Evolutionary conservation across 1,284 basidiomycete species (phyloP).

Genomic region (Pseudozyma hubeiensis): DNA sequence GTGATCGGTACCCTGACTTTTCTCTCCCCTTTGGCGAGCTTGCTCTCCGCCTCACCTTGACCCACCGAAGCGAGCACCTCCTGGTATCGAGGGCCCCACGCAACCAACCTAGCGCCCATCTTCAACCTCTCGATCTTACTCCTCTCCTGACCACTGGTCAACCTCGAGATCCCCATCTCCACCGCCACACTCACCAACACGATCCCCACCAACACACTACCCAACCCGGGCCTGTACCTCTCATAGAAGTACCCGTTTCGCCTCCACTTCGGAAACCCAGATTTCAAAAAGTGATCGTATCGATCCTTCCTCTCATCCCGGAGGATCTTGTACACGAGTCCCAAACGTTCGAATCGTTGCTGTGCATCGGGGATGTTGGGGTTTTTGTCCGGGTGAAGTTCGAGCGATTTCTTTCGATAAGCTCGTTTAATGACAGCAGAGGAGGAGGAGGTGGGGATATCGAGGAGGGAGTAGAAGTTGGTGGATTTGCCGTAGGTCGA

Average conservation of each 20-base stretch:
- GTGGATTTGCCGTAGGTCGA: slow-evolving; percentile 49
- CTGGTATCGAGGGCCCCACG: slow-evolving; percentile 62
- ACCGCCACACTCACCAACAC: slow-evolving; percentile 44
- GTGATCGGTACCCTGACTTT: slow-evolving; percentile 63
- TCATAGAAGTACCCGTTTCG: slow-evolving; percentile 64
- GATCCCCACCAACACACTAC: slow-evolving; percentile 48
- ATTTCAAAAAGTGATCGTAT: slow-evolving; percentile 65
- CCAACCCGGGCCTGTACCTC: slow-evolving; percentile 61
- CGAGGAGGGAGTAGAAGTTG: slow-evolving; percentile 65
- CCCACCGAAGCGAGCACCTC: slow-evolving; percentile 19
- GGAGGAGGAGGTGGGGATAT: slow-evolving; percentile 42
- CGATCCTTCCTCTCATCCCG: slow-evolving; percentile 64
- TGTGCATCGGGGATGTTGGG: slow-evolving; percentile 44
- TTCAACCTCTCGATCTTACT: slow-evolving; percentile 49
- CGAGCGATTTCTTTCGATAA: slow-evolving; percentile 62
- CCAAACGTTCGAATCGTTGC: slow-evolving; percentile 64
- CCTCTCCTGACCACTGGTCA: slow-evolving; percentile 54
- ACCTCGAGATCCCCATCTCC: slow-evolving; percentile 33
- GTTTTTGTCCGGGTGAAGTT: slow-evolving; percentile 67
- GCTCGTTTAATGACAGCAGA: slow-evolving; percentile 58
- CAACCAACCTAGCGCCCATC: slow-evolving; percentile 52
- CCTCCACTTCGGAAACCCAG: slow-evolving; percentile 67
- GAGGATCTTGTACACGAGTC: slow-evolving; percentile 65
- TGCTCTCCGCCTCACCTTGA: neutral
- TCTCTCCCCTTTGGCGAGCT: slow-evolving; percentile 40